Base-by-base conservation (phyloP, 441 rosid species). In the Raphanus hybrid region DNA sequence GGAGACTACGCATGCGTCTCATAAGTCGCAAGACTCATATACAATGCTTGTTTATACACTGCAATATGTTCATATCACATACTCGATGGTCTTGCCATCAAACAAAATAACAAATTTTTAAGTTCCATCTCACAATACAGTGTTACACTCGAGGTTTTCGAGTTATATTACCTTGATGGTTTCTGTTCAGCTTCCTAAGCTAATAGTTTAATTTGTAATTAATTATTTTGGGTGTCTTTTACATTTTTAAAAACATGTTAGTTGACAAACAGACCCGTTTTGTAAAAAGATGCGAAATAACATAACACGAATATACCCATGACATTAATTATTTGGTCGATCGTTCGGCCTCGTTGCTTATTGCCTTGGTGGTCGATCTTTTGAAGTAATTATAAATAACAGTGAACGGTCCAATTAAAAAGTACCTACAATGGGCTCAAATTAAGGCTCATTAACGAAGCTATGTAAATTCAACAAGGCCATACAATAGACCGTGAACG, bases 341-440 rank as follows among this genome's bases (percentile, higher is more conserved):
- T 23, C 39, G 55, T 26, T 14, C 16, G 59, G 67, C 58, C 67
- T 59, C 15, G 50, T 70, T 58, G 74, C 54, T 12, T 54, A 54
- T 7, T 54, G 2, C 26, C 23, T 54, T 54, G 59, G 59, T 7
- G 59, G 59, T 54, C 9, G 9, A 16, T 54, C 59, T 54, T 23
- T 54, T 54, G 59, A 7, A 8, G 26, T 15, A 26, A 9, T 27
- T 10, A 23, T 58, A 7, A 5, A 1, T 2, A 20, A 64, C 10
- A 20, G 11, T 15, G 59, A 54, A 59, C 8, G 37, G 3, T 75
- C 26, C 34, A 29, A 23, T 12, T 20, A 54, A 23, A n/a, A 39
- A 3, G 16, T 16, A 67, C 15, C 39, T 50, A 54, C 29, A 11
- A 37, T 16, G 0, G 58, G 32, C 14, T 23, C 58, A 35, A 37